These are phyloP conservation scores for Eucalyptus paniculata DNA, from an alignment of 345 rosid genomes.

Conservation along the genomic window DNA sequence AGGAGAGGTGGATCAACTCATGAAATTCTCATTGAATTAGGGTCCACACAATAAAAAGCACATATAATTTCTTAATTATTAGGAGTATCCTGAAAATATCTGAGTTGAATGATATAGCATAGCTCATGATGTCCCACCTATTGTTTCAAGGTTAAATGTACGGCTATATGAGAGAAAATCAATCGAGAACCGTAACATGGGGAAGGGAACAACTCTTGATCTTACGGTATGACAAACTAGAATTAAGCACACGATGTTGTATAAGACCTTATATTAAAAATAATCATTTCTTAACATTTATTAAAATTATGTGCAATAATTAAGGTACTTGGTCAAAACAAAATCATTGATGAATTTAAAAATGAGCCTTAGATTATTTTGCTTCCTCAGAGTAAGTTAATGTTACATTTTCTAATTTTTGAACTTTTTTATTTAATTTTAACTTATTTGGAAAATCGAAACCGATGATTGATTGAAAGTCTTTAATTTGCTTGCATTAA, in stretches of 20 bases:
- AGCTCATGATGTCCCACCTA: fast-evolving
- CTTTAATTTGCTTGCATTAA: background rate
- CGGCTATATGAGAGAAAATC: background rate
- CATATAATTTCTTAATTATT: too few relatives aligned
- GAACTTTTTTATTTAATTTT: background rate
- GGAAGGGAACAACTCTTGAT: too few relatives aligned
- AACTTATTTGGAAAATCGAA: background rate
- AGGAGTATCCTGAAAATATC: too few relatives aligned
- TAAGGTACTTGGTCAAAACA: background rate
- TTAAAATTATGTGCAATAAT: background rate
- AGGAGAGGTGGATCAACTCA: too few relatives aligned
- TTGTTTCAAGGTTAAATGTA: background rate
- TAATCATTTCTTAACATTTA: too few relatives aligned
- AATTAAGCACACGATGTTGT: too few relatives aligned
- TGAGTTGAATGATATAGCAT: too few relatives aligned
- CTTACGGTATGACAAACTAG: too few relatives aligned
- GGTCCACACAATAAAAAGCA: too few relatives aligned
- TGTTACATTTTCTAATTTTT: background rate
- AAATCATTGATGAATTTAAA: background rate
- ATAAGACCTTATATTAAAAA: too few relatives aligned
- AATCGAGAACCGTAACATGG: too few relatives aligned
- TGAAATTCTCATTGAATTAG: too few relatives aligned
- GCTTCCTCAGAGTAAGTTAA: background rate
- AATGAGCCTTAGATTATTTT: background rate
- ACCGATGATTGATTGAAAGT: background rate